Conservation (phyloP, 345 rosid genomes). For the Eucalyptus curtisii region DNA sequence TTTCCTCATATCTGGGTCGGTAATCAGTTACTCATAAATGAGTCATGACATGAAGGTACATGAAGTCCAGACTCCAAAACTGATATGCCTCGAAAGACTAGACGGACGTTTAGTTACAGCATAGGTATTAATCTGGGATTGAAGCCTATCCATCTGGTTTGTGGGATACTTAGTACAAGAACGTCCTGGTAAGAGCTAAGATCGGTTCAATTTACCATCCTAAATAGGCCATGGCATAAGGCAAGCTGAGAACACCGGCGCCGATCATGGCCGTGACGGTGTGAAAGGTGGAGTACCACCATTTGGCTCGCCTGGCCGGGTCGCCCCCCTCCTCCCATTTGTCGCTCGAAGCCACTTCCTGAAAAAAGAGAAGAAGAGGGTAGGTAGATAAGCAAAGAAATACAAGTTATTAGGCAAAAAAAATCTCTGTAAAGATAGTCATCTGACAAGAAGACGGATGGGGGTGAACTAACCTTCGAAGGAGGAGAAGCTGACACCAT, state of each 20-base stretch:
- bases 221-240: constrained; percentile 93
- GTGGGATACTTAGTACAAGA: background rate
- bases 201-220: constrained; percentile 50
- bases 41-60: background rate
- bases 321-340: constrained; percentile 56
- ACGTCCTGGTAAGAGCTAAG: background rate
- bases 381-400: background rate
- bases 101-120: background rate
- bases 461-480: constrained; percentile 20
- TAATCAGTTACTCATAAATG: background rate
- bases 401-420: background rate
- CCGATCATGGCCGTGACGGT: constrained; percentile 95
- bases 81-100: background rate
- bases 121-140: background rate
- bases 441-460: background rate
- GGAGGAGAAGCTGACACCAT: constrained; percentile 60
- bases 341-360: constrained; percentile 3
- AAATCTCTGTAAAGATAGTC: background rate
- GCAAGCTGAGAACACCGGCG: constrained; percentile 91
- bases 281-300: constrained; percentile 99
- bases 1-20: background rate
- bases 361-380: background rate
- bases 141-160: background rate
- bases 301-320: constrained; percentile 62
- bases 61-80: background rate